These are phyloP conservation scores for Mariannaea sp. DNA, from an alignment of 2,329 filamentous ascomycete genomes.

Conservation along the genomic window DNA sequence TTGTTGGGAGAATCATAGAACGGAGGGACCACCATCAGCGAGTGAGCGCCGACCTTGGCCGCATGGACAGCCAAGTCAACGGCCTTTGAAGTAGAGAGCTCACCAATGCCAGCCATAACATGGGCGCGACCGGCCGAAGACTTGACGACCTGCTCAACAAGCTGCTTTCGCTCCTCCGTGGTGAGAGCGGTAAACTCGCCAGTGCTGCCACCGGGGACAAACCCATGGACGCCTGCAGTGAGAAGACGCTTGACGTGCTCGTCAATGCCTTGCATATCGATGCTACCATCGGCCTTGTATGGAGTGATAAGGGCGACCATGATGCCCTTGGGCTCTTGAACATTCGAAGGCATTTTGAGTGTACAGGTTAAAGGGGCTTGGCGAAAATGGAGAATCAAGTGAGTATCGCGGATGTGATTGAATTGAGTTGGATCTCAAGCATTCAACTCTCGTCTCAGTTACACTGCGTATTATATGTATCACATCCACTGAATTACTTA, in stretches of 20 bases:
- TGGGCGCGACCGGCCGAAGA: slow-evolving; percentile 47
- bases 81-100: slow-evolving; percentile 43
- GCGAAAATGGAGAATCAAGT: not conserved
- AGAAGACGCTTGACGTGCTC: slow-evolving; percentile 53
- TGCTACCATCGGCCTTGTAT: slow-evolving; percentile 48
- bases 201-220: slow-evolving; percentile 54
- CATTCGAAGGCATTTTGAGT: slow-evolving; percentile 27
- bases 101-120: slow-evolving; percentile 51
- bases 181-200: slow-evolving; percentile 55
- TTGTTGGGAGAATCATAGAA: slow-evolving; percentile 53
- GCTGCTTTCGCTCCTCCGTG: slow-evolving; percentile 50
- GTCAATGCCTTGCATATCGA: slow-evolving; percentile 42
- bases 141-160: slow-evolving; percentile 44
- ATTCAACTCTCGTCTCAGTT: not conserved
- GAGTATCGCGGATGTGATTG: not conserved
- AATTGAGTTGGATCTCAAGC: not conserved
- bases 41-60: slow-evolving; percentile 44
- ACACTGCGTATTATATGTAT: slow-evolving; percentile 13
- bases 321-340: slow-evolving; percentile 45
- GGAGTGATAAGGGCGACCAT: slow-evolving; percentile 56
- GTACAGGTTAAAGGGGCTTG: not conserved
- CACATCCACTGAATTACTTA: not conserved
- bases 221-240: slow-evolving; percentile 51
- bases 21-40: slow-evolving; percentile 55
- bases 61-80: slow-evolving; percentile 33